Evolutionary conservation across 306 rosid genomes (phyloP).

Genomic region (Lupinus albus): DNA sequence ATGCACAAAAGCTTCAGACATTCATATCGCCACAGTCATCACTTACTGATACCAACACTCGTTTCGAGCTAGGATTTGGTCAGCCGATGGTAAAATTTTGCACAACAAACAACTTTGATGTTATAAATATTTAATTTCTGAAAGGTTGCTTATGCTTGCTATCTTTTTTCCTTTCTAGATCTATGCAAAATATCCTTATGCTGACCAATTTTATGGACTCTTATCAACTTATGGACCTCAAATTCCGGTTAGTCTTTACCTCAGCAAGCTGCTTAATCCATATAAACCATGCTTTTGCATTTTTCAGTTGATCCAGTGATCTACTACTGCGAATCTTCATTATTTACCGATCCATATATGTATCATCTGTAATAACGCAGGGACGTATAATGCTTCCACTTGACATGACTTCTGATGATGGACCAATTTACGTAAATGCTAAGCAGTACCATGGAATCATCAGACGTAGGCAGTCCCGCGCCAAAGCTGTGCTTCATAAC

Average conservation of each 20-base stretch:
- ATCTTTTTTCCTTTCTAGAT: slow-evolving; percentile 51
- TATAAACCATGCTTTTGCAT: slow-evolving; percentile 11
- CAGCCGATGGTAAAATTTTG: slow-evolving; percentile 72
- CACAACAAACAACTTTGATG: background rate
- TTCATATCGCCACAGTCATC: slow-evolving; percentile 63
- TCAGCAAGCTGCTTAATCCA: slow-evolving; percentile 35
- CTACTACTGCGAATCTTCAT: background rate
- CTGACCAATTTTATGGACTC: slow-evolving; percentile 80
- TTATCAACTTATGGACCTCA: slow-evolving; percentile 79
- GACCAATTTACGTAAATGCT: slow-evolving; percentile 91
- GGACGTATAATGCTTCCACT: slow-evolving; percentile 94
- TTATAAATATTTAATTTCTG: slow-evolving; percentile 27
- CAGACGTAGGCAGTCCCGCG: slow-evolving; percentile 86
- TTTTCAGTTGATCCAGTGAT: slow-evolving; percentile 29
- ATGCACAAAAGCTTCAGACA: slow-evolving; percentile 55
- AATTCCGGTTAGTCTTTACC: slow-evolving; percentile 61
- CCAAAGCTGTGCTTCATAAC: slow-evolving; percentile 72
- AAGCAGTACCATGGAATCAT: slow-evolving; percentile 96
- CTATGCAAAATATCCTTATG: slow-evolving; percentile 70
- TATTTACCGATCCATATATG: slow-evolving; percentile 40
- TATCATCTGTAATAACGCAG: slow-evolving; percentile 48
- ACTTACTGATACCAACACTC: slow-evolving; percentile 49
- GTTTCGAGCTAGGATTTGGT: slow-evolving; percentile 77
- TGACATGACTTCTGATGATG: slow-evolving; percentile 78
- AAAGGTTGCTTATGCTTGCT: slow-evolving; percentile 37